phyloP scores from a whole-genome alignment of 768 basidiomycete genomes.

The Pleurotus giganteus region DNA sequence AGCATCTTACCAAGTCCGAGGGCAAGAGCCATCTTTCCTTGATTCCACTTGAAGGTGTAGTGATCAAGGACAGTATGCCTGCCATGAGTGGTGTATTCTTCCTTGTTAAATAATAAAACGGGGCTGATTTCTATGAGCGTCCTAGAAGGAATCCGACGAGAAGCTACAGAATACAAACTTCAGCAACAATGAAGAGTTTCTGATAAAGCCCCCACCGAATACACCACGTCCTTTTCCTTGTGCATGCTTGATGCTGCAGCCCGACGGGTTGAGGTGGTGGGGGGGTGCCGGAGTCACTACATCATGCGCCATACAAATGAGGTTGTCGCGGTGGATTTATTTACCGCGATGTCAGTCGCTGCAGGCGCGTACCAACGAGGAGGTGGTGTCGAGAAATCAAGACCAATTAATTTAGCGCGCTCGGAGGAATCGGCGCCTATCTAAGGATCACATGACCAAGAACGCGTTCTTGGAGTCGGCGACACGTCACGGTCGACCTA shows the following conservation, averaged over 20 bases:
- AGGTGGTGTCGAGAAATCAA: too few relatives aligned
- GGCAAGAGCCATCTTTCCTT: conserved; percentile 74
- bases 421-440: too few relatives aligned
- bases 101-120: conserved; percentile 68
- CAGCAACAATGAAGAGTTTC: not conserved
- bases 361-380: too few relatives aligned
- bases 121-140: conserved; percentile 84
- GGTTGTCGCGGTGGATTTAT: too few relatives aligned
- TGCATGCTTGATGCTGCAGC: conserved; percentile 11
- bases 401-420: too few relatives aligned
- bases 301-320: too few relatives aligned
- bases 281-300: too few relatives aligned
- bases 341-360: too few relatives aligned
- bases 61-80: conserved; percentile 65
- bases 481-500: too few relatives aligned
- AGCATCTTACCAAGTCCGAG: conserved; percentile 63
- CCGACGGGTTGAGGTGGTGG: not conserved
- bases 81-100: conserved; percentile 68
- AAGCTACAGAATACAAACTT: conserved; percentile 32
- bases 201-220: conserved; percentile 1
- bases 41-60: conserved; percentile 76
- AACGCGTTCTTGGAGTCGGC: too few relatives aligned
- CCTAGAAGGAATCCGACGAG: conserved; percentile 49
- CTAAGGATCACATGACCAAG: too few relatives aligned
- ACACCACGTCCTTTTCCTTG: conserved; percentile 14